A percentile compares a stretch with the other conserved stretches of the same genome.
phyloP scores from a whole-genome alignment of 371 early-diverging fungal species.

The Circinella umbellata region DNA sequence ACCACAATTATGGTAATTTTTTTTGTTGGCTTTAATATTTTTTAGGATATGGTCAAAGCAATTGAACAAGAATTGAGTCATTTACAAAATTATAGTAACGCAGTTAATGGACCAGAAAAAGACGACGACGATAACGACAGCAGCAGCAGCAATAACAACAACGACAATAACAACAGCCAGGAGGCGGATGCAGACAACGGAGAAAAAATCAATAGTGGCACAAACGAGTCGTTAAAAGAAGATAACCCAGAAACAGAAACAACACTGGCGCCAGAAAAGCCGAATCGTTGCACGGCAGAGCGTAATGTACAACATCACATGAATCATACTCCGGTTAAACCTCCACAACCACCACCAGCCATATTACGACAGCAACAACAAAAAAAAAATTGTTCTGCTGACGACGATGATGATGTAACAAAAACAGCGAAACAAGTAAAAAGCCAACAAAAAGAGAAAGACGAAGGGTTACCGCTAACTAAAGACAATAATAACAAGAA shows the following conservation, averaged over 20 bases:
- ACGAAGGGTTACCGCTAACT: not conserved
- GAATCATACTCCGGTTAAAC: not conserved
- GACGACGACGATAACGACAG: no score
- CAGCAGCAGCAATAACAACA: no score
- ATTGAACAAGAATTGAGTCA: conserved; percentile 9
- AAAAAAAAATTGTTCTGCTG: not conserved
- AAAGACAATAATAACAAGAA: no score
- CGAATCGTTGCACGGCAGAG: not conserved
- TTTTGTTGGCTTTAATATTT: not conserved
- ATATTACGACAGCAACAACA: not conserved
- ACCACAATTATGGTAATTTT: no score
- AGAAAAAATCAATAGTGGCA: not conserved
- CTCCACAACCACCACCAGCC: no score
- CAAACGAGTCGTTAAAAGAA: not conserved
- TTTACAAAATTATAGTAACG: not conserved
- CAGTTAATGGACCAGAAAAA: no score
- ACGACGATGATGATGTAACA: not conserved
- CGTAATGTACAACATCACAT: conserved; percentile 4
- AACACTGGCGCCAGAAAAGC: not conserved
- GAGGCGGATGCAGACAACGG: not conserved
- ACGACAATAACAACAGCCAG: not conserved
- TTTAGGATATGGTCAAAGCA: conserved; percentile 14
- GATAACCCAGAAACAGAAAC: not conserved
- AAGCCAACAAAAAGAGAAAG: not conserved
- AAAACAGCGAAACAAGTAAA: not conserved